A percentile compares a stretch with the other conserved stretches of the same genome.
Conservation (phyloP, 225 moss, liverwort and hornwort species). For the Pleurozium schreberi region DNA sequence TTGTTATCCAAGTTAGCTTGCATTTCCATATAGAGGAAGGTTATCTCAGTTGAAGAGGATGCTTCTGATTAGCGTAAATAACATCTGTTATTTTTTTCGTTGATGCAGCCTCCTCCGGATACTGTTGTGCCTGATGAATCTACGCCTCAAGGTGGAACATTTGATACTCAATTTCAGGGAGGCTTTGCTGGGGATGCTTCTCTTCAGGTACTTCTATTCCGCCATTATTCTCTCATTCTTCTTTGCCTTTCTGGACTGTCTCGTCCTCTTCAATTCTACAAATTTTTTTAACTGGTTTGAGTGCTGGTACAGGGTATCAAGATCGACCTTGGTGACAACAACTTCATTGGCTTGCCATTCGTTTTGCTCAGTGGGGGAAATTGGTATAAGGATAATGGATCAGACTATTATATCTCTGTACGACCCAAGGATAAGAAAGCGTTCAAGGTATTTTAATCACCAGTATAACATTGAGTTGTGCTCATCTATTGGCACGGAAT, state of each 20-base stretch:
- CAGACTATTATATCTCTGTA: slow-evolving; percentile 65
- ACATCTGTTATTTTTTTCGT: not conserved
- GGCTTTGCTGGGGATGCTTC: slow-evolving; percentile 72
- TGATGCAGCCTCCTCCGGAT: slow-evolving; percentile 62
- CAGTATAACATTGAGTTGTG: not conserved
- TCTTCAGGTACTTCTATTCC: slow-evolving; percentile 40
- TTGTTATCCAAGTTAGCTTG: not conserved
- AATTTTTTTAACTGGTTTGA: not conserved
- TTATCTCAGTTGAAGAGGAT: not conserved
- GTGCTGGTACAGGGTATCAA: slow-evolving; percentile 46
- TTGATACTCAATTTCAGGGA: slow-evolving; percentile 52
- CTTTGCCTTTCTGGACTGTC: not conserved
- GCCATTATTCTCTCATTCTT: not conserved
- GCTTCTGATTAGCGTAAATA: not conserved
- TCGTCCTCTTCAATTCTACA: not conserved
- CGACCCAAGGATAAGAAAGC: slow-evolving; percentile 42
- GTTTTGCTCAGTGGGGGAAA: slow-evolving; percentile 64
- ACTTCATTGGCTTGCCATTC: slow-evolving; percentile 80
- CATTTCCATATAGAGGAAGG: not conserved
- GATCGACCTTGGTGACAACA: slow-evolving; percentile 40
- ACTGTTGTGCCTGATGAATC: slow-evolving; percentile 54
- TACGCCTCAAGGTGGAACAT: slow-evolving; percentile 26
- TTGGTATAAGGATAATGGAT: slow-evolving; percentile 92
- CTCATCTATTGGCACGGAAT: not conserved
- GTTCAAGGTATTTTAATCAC: slow-evolving; percentile 27